These are phyloP conservation scores for Cyclocybe aegerita DNA, from an alignment of 768 basidiomycete genomes.

Conservation along the genomic window DNA sequence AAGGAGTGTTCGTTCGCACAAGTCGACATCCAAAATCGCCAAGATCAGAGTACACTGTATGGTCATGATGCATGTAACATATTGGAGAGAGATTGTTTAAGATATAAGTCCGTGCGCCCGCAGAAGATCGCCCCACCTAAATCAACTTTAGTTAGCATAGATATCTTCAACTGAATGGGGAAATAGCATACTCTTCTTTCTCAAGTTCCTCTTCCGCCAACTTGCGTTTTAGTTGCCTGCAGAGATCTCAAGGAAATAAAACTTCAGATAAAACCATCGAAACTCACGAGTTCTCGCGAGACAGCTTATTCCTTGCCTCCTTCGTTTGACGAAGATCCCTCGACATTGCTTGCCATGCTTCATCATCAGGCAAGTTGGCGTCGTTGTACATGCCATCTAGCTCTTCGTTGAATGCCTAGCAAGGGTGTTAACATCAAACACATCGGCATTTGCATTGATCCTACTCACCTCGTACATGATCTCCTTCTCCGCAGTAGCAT, in stretches of 20 bases:
- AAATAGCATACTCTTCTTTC: constrained; percentile 69
- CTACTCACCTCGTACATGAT: constrained; percentile 85
- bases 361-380: constrained; percentile 74
- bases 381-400: constrained; percentile 90
- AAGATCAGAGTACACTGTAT: constrained; percentile 7
- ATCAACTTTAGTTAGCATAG: constrained; percentile 10
- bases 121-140: constrained; percentile 69
- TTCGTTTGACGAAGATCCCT: constrained; percentile 74
- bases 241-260: constrained; percentile 5
- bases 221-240: constrained; percentile 67
- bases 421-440: not conserved
- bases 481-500: constrained; percentile 84
- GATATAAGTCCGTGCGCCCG: constrained; percentile 44
- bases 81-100: constrained; percentile 6
- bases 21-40: constrained; percentile 8
- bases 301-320: constrained; percentile 68
- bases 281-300: constrained; percentile 79
- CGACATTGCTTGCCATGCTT: constrained; percentile 80
- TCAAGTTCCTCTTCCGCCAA: constrained; percentile 72
- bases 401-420: constrained; percentile 91
- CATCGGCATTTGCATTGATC: not conserved
- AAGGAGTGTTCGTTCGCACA: constrained; percentile 5
- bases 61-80: not conserved
- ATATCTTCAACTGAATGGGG: not conserved
- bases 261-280: not conserved